These are phyloP conservation scores for Trametes meyenii DNA, from an alignment of 768 basidiomycete genomes.

Conservation along the genomic window DNA sequence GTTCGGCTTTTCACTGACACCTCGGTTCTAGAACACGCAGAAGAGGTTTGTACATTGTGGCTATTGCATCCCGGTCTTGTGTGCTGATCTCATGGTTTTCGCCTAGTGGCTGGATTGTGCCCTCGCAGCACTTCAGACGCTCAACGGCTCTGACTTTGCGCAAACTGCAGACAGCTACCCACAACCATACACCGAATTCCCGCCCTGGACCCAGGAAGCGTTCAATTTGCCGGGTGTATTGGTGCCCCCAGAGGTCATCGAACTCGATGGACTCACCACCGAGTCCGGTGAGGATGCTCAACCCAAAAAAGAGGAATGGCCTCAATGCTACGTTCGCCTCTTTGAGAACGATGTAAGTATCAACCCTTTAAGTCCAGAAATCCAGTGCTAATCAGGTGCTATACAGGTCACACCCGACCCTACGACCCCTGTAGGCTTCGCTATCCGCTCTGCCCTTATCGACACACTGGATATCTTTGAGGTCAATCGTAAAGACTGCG, in stretches of 20 bases:
- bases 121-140: conserved; percentile 58
- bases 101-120: conserved; percentile 75
- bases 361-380: background rate
- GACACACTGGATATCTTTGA: conserved; percentile 91
- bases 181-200: conserved; percentile 62
- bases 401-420: conserved; percentile 76
- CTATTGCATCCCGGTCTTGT: background rate
- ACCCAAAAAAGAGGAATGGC: conserved; percentile 83
- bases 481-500: conserved; percentile 94
- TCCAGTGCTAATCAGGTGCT: background rate
- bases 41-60: conserved; percentile 55
- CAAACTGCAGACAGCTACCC: conserved; percentile 59
- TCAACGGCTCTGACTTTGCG: conserved; percentile 64
- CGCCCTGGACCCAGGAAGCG: conserved; percentile 46
- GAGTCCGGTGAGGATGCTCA: conserved; percentile 73
- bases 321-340: conserved; percentile 66
- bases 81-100: background rate
- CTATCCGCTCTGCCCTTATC: conserved; percentile 69
- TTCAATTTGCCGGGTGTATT: conserved; percentile 79
- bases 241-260: conserved; percentile 87
- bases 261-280: conserved; percentile 69
- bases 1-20: conserved; percentile 52
- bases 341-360: conserved; percentile 59
- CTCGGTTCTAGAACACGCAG: conserved; percentile 49
- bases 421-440: conserved; percentile 74